These are phyloP conservation scores for Populus nigra DNA, from an alignment of 345 rosid genomes.

Conservation along the genomic window DNA sequence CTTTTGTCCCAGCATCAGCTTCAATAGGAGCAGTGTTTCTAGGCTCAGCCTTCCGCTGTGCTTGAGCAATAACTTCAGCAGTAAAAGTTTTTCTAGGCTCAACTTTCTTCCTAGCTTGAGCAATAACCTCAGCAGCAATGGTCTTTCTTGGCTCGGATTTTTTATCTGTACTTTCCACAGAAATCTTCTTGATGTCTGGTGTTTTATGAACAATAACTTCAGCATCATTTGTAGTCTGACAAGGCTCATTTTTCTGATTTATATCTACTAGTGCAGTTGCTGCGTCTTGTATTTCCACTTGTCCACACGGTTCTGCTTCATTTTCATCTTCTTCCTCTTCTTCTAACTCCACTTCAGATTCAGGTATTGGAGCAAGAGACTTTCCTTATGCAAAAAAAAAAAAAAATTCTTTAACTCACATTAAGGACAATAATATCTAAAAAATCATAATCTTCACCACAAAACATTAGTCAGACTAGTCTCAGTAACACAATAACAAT, in stretches of 20 bases:
- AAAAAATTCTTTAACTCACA: conserved; percentile 18
- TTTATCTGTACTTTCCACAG: conserved; percentile 14
- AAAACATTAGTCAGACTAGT: neutral
- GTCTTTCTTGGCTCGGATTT: conserved; percentile 21
- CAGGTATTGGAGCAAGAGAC: conserved; percentile 95
- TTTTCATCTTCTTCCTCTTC: conserved; percentile 52
- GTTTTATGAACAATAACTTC: conserved; percentile 33
- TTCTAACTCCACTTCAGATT: conserved; percentile 78
- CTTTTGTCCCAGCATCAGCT: conserved; percentile 34
- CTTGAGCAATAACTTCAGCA: conserved; percentile 35
- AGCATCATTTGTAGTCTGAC: conserved; percentile 6
- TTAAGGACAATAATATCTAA: neutral
- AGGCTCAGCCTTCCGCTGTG: conserved; percentile 31
- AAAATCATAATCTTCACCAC: neutral
- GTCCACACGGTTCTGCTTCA: conserved; percentile 15
- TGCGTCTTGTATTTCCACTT: conserved; percentile 20
- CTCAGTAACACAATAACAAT: neutral
- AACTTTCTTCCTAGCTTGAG: conserved; percentile 24
- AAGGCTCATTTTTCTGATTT: conserved; percentile 25
- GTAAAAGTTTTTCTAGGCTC: conserved; percentile 25
- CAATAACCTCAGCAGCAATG: conserved; percentile 22
- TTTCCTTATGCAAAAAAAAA: conserved; percentile 60
- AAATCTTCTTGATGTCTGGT: conserved; percentile 28
- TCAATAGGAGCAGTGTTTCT: conserved; percentile 16
- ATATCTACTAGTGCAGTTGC: conserved; percentile 14